phyloP scores from a whole-genome alignment of 805 yeast species.

The Candida boidinii region DNA sequence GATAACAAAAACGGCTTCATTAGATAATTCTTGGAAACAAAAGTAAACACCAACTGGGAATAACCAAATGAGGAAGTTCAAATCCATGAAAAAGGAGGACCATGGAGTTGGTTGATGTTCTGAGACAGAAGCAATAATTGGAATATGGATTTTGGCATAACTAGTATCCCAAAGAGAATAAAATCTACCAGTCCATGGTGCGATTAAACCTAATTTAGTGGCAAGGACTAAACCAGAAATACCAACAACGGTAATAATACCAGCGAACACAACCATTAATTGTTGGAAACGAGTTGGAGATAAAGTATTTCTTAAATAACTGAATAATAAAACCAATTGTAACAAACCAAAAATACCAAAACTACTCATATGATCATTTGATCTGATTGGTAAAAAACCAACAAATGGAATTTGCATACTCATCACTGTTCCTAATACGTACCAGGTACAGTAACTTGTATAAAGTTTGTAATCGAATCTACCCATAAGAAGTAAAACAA shows the following conservation, averaged over 20 bases:
- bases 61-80: slow-evolving; percentile 88
- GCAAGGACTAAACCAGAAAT: slow-evolving; percentile 64
- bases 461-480: slow-evolving; percentile 78
- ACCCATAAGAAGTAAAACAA: slow-evolving; percentile 88
- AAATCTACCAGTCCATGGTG: slow-evolving; percentile 99
- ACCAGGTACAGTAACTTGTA: slow-evolving; percentile 94
- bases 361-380: slow-evolving; percentile 98
- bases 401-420: slow-evolving; percentile 99
- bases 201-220: slow-evolving; percentile 87
- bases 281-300: slow-evolving; percentile 66
- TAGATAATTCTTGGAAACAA: slow-evolving; percentile 78
- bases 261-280: slow-evolving; percentile 53
- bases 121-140: slow-evolving; percentile 96
- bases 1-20: slow-evolving; percentile 89
- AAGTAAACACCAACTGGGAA: slow-evolving; percentile 97
- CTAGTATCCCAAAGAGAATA: slow-evolving; percentile 97
- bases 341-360: slow-evolving; percentile 93
- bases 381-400: slow-evolving; percentile 92
- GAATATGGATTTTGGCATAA: slow-evolving; percentile 96
- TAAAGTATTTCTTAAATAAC: slow-evolving; percentile 67
- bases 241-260: slow-evolving; percentile 52
- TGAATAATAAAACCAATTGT: slow-evolving; percentile 83
- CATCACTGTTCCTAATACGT: slow-evolving; percentile 92
- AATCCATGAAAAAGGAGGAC: slow-evolving; percentile 96
- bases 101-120: slow-evolving; percentile 99